Base-by-base conservation (phyloP, 805 yeast species). In the Candida odintsovae region DNA sequence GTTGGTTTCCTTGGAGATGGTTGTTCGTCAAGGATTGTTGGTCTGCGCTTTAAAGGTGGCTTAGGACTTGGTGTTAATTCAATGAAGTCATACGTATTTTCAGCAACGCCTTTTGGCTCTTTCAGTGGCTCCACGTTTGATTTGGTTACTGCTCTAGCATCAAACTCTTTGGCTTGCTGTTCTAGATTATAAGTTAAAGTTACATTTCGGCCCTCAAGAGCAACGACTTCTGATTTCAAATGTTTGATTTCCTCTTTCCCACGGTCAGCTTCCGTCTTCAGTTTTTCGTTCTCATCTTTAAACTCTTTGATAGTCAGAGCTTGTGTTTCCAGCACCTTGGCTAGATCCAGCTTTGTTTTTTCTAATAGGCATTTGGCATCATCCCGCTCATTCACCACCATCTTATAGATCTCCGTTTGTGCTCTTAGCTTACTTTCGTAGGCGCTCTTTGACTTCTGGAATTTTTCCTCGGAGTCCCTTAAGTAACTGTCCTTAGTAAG, bases 401-500 rank as follows among this genome's bases (percentile, higher is more conserved):
- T 55, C 21, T 60, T 59, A 33, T 62, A 52, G 4, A 69, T 58
- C 22, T 67, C 69, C 18, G 53, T 54, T 49, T 69, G 72, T 1
- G 70, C 63, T 19, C 63, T 56, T 18, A 70, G 38, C 49, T 69
- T 67, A 39, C 64, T 61, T 21, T 70, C 69, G 40, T 57, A 65
- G n/a, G 54, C 58, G 3, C 60, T 52, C 35, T 57, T 54, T 8
- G 46, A 52, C 45, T 48, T 58, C 38, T 43, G 41, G 29, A 42
- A 47, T 52, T 43, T 55, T 38, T 41, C 58, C 12, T 49, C 60
- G 10, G 47, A 20, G 2, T 31, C 12, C 29, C 52, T 47, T 43
- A 47, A 20, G 4, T 12, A 35, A 2, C 39, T 25, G 7, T 40
- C 48, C 22, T 42, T 36, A 6, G 42, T 23, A 2, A 28, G 16